Evolutionary conservation across 2,329 filamentous ascomycete species (phyloP), one percentile per base, ranked within the genome.

Genomic region (Alternaria alternata): DNA sequence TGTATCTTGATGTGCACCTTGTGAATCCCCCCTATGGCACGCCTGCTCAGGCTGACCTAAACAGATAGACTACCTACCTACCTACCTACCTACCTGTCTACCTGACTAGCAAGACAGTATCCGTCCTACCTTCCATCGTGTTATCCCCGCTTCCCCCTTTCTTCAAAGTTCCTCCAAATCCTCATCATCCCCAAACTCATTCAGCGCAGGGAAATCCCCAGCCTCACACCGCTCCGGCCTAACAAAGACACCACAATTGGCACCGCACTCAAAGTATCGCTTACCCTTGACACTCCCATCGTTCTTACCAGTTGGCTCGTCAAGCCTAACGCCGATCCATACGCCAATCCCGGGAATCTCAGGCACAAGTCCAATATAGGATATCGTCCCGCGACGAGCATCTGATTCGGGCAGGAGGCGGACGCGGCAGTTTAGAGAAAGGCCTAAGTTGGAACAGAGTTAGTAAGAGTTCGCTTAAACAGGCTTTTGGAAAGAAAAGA

Each of bases 281-380:
- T 82, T 88, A 8, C 84, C 85, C 58, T 80, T 79, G 67, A 93
- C 87, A 69, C 88, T 89, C 61, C 92, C 92, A 76, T 94, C 91
- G 73, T 94, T 95, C 82, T 91, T 92, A 57, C 91, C 92, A 43
- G 90, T 89, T 1, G 92, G 91, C 79, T 94, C 91, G 75, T 94
- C 91, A 54, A 94, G 84, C 24, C 76, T 75, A 53, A 95, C 82
- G 41, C 91, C 92, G 20, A 94, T 83, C 92, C 92, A 95, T 81
- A 79, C 62, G 18, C 80, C 80, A 24, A 87, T 83, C 52, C 85
- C 85, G 5, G 89, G 88, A 63, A 94, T 93, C 79, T 93, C 89
- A 61, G 87, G 85, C 48, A 94, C 89, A 20, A 88, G 85, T 28
- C 92, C 92, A 54, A 94, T 85, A 75, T 91, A 94, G 78, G 82